Evolutionary conservation across 106 monocot genomes (phyloP).

Genomic region (Alisma plantagoaquatica): DNA sequence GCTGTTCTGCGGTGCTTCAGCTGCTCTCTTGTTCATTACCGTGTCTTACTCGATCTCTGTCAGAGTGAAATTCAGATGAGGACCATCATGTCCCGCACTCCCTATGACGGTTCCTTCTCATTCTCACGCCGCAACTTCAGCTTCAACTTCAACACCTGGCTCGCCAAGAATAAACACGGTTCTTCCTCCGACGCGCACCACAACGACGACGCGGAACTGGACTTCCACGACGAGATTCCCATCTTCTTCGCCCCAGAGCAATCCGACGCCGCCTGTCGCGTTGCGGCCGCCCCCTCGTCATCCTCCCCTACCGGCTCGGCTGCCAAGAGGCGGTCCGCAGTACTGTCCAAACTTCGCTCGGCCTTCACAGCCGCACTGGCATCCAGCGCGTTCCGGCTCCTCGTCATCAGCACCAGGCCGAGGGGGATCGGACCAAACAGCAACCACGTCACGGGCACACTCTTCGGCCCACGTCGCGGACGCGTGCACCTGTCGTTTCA

Average conservation of each 20-base stretch:
- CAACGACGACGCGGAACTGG: constrained; percentile 2
- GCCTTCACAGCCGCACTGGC: background rate
- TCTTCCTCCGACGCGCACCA: no score
- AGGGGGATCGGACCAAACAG: background rate
- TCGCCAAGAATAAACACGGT: constrained; percentile 8
- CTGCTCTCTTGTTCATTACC: no score
- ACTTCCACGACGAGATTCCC: constrained; percentile 9
- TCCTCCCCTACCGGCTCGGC: constrained; percentile 3
- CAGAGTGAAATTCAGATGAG: no score
- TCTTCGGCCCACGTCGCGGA: constrained; percentile 48
- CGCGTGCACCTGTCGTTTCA: constrained; percentile 58
- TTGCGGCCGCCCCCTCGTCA: constrained; percentile 7
- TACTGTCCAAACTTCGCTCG: background rate
- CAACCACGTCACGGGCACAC: constrained; percentile 39
- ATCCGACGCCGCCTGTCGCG: no score
- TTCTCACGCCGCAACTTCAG: constrained; percentile 21
- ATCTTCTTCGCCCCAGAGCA: no score
- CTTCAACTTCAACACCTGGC: constrained; percentile 9
- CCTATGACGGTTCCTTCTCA: constrained; percentile 25
- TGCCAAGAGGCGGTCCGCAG: constrained; percentile 2
- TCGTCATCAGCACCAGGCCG: no score
- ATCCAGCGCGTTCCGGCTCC: no score
- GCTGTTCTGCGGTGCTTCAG: no score
- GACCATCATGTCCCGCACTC: constrained; percentile 23
- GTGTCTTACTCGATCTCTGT: no score